Percentiles rank a stretch among this genome's conserved stretches.
Conservation (phyloP, 768 basidiomycete species). For the Hypholoma fasciculare region DNA sequence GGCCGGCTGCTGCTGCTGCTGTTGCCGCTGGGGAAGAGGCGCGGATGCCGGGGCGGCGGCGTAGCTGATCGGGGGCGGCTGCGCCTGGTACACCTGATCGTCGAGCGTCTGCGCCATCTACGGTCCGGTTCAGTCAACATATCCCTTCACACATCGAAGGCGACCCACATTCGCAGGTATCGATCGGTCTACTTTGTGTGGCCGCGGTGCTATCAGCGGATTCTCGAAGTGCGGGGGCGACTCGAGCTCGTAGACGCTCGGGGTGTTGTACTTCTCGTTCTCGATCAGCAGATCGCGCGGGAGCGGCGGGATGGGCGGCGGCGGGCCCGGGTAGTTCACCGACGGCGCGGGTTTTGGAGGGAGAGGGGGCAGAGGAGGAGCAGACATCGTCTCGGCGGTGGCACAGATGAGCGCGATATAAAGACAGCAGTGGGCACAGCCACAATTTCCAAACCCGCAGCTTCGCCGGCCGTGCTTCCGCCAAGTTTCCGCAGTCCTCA, state of each 20-base stretch:
- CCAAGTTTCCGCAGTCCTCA: no score
- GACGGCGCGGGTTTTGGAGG: conserved; percentile 43
- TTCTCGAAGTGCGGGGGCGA: conserved; percentile 53
- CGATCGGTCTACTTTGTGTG: conserved; percentile 60
- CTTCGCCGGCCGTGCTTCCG: no score
- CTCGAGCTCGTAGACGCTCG: conserved; percentile 27
- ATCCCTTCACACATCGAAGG: neutral
- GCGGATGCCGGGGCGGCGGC: conserved; percentile 13
- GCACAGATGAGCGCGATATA: conserved; percentile 1
- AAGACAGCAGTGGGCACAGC: neutral
- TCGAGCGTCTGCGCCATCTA: conserved; percentile 70
- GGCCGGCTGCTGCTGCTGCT: conserved; percentile 15
- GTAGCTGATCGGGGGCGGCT: neutral
- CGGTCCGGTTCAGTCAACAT: neutral
- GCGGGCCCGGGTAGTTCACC: neutral
- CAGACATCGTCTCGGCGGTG: neutral
- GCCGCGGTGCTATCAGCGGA: conserved; percentile 64
- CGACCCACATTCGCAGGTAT: conserved; percentile 63
- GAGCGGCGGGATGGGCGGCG: neutral
- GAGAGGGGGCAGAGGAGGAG: conserved; percentile 40
- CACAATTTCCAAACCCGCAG: neutral
- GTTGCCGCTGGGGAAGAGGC: conserved; percentile 20
- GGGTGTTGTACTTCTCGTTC: conserved; percentile 23
- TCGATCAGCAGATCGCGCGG: conserved; percentile 24
- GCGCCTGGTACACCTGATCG: conserved; percentile 30